A percentile compares a stretch with the other conserved stretches of the same genome.
phyloP scores from a whole-genome alignment of 2,329 filamentous ascomycete genomes.

The Venturia effusa region DNA sequence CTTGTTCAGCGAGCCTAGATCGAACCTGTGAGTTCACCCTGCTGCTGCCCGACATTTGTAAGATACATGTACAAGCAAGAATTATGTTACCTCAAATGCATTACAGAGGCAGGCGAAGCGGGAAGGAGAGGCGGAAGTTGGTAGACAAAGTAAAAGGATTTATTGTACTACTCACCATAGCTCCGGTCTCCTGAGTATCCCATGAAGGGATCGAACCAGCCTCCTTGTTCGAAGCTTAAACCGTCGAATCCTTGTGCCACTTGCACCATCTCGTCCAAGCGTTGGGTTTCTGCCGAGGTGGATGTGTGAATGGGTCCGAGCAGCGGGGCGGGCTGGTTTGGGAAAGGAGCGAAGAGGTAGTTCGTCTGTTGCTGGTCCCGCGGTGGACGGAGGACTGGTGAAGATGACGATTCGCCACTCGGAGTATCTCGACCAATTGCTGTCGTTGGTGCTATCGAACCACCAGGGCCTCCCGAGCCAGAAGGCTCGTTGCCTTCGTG shows the following conservation, averaged over 20 bases:
- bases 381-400: slow-evolving; percentile 2
- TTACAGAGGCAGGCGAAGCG: neutral
- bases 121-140: neutral
- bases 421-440: neutral
- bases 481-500: neutral
- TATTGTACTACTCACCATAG: slow-evolving; percentile 2
- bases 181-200: slow-evolving; percentile 10
- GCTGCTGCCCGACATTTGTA: neutral
- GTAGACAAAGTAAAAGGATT: neutral
- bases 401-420: neutral
- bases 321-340: slow-evolving; percentile 17
- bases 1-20: neutral
- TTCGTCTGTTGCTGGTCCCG: slow-evolving; percentile 9
- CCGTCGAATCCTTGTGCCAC: slow-evolving; percentile 16
- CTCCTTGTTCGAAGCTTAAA: slow-evolving; percentile 16
- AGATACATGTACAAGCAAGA: neutral
- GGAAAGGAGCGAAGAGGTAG: slow-evolving; percentile 17
- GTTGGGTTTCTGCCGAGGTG: slow-evolving; percentile 12
- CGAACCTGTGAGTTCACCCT: neutral
- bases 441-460: neutral
- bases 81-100: neutral
- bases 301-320: slow-evolving; percentile 16
- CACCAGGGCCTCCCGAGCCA: neutral
- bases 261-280: slow-evolving; percentile 13
- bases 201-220: slow-evolving; percentile 19